Conservation (phyloP, 2,329 filamentous ascomycete genomes). For the Botrytis tulipae region DNA sequence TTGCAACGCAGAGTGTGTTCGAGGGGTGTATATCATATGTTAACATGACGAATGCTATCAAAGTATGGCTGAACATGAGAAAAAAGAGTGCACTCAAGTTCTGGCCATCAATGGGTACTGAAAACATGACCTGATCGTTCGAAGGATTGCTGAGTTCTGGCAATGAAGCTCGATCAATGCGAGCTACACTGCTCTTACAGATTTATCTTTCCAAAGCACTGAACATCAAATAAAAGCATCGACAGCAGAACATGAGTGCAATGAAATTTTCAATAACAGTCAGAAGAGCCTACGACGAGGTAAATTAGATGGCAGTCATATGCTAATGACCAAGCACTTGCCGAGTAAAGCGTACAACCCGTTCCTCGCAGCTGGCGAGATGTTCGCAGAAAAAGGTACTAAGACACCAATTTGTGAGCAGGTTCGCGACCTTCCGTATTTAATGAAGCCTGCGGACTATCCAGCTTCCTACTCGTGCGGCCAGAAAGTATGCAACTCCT, state of each 20-base stretch:
- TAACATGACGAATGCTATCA: not conserved
- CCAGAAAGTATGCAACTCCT: too few species aligned
- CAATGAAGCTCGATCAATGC: not conserved
- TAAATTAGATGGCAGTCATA: not conserved
- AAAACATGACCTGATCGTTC: not conserved
- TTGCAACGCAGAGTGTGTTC: not conserved
- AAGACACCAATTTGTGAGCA: not conserved
- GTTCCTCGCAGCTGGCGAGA: not conserved
- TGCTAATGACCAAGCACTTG: not conserved
- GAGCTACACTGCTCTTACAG: not conserved
- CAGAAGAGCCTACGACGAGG: not conserved
- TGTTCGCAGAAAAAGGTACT: not conserved
- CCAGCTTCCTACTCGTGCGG: not conserved
- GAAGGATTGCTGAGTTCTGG: not conserved
- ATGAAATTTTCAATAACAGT: not conserved
- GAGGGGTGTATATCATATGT: not conserved
- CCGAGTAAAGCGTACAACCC: not conserved
- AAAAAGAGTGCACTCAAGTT: not conserved
- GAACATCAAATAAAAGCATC: not conserved
- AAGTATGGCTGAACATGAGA: not conserved
- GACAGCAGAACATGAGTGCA: not conserved
- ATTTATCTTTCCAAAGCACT: too few species aligned
- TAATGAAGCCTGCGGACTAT: not conserved
- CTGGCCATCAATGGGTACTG: not conserved
- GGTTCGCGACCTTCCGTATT: not conserved